Conservation (phyloP, 768 basidiomycete genomes). For the Boletus subcaerulescens region DNA sequence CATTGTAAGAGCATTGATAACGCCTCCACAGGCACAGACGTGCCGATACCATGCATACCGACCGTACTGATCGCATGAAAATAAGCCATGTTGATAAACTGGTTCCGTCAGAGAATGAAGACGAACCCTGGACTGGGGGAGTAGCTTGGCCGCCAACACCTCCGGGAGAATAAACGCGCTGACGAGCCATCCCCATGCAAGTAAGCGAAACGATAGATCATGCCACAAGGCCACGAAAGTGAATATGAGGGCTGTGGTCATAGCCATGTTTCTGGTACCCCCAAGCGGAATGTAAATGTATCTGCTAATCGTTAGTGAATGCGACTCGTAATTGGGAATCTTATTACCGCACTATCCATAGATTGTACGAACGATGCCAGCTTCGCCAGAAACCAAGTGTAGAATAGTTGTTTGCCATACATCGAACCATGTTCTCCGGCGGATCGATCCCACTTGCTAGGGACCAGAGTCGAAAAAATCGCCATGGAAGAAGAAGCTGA, state of each 20-base stretch:
- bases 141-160: constrained; percentile 53
- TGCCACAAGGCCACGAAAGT: constrained; percentile 99
- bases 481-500: constrained; percentile 91
- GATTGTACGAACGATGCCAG: constrained; percentile 96
- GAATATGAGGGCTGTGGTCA: constrained; percentile 80
- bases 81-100: background rate
- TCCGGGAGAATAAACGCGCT: constrained; percentile 90
- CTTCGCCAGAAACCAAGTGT: constrained; percentile 90
- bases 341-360: constrained; percentile 83
- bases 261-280: constrained; percentile 52
- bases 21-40: constrained; percentile 75
- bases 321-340: constrained; percentile 4
- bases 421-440: constrained; percentile 99
- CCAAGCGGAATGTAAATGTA: constrained; percentile 96
- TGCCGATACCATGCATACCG: constrained; percentile 79
- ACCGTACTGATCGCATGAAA: constrained; percentile 53
- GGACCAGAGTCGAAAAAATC: constrained; percentile 96
- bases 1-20: constrained; percentile 85
- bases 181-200: constrained; percentile 97
- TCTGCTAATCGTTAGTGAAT: constrained; percentile 38
- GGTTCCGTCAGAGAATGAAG: background rate
- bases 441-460: constrained; percentile 85
- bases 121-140: constrained; percentile 64
- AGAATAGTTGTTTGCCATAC: constrained; percentile 97
- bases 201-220: constrained; percentile 79